phyloP scores from a whole-genome alignment of 306 rosid species.

The Dryas alaskensis region DNA sequence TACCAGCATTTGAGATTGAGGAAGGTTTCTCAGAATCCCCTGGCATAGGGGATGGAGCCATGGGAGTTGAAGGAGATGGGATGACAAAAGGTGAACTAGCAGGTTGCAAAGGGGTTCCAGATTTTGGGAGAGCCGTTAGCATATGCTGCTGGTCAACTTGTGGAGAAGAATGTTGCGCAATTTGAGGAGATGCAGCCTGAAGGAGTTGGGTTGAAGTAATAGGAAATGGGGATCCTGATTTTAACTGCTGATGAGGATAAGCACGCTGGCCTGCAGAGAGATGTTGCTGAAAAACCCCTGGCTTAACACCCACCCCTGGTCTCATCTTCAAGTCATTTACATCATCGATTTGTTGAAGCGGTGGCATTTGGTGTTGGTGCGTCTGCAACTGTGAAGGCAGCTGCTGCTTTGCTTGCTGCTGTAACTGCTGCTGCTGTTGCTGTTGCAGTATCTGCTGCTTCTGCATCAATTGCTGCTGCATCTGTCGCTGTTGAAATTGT shows the following conservation, averaged over 20 bases:
- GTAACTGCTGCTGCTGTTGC: conserved; percentile 47
- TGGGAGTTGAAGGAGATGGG: conserved; percentile 86
- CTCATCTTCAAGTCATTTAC: conserved; percentile 64
- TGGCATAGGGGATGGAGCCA: conserved; percentile 83
- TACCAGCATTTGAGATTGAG: conserved; percentile 60
- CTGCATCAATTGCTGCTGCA: conserved; percentile 25
- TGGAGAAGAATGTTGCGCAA: conserved; percentile 83
- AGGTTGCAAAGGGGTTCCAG: conserved; percentile 77
- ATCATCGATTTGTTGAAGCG: conserved; percentile 65
- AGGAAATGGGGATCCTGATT: conserved; percentile 59
- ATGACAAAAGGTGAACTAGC: conserved; percentile 75
- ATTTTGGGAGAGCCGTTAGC: conserved; percentile 41
- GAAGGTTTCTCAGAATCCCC: conserved; percentile 84
- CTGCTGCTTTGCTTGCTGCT: conserved; percentile 71
- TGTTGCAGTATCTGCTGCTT: conserved; percentile 17
- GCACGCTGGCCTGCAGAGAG: conserved; percentile 61
- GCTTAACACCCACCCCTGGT: conserved; percentile 59
- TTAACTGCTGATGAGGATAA: conserved; percentile 70
- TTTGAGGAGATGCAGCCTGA: conserved; percentile 86
- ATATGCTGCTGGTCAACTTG: conserved; percentile 80
- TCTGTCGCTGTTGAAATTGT: conserved; percentile 42
- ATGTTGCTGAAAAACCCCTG: conserved; percentile 75
- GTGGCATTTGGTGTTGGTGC: conserved; percentile 68
- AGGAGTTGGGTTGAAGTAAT: conserved; percentile 72
- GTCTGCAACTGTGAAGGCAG: conserved; percentile 57